Evolutionary conservation across 1,139 yeast species (phyloP).

Genomic region (Protomyces inouyei): DNA sequence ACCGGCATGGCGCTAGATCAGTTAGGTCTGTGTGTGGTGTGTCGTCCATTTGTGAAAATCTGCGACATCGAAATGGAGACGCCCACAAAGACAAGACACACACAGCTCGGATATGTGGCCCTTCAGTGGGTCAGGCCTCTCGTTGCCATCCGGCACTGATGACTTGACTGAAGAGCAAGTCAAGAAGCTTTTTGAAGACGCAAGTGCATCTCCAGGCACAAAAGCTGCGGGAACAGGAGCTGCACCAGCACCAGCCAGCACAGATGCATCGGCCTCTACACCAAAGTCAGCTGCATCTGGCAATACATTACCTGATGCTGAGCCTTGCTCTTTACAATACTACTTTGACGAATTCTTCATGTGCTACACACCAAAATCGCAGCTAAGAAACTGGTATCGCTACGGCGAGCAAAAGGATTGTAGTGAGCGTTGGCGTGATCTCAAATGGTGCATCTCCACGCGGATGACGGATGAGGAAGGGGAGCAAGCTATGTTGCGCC

Average conservation of each 20-base stretch:
- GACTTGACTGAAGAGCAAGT: slow-evolving; percentile 20
- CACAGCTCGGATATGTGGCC: slow-evolving; percentile 8
- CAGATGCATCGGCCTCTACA: not conserved
- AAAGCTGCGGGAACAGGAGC: not conserved
- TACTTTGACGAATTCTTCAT: slow-evolving; percentile 30
- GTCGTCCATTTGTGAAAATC: too few relatives aligned
- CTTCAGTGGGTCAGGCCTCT: not conserved
- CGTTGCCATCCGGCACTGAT: not conserved
- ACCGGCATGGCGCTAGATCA: slow-evolving; percentile 72
- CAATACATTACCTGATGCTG: not conserved
- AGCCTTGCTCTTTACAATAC: slow-evolving; percentile 25
- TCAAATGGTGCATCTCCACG: slow-evolving; percentile 29
- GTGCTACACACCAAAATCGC: slow-evolving; percentile 30
- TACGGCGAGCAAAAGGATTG: slow-evolving; percentile 29
- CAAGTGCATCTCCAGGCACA: not conserved
- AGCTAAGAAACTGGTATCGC: slow-evolving; percentile 29
- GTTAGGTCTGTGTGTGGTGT: not conserved
- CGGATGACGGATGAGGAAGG: slow-evolving; percentile 17
- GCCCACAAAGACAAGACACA: too few relatives aligned
- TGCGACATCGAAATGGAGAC: too few relatives aligned
- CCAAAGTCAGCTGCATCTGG: not conserved
- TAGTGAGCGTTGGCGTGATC: slow-evolving; percentile 27
- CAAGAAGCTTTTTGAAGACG: not conserved
- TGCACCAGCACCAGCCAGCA: not conserved
- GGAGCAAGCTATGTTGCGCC: slow-evolving; percentile 20